A percentile compares a stretch with the other conserved stretches of the same genome.
phyloP scores from a whole-genome alignment of 164 flowering plant species.

The Dillenia suffruticosa region DNA sequence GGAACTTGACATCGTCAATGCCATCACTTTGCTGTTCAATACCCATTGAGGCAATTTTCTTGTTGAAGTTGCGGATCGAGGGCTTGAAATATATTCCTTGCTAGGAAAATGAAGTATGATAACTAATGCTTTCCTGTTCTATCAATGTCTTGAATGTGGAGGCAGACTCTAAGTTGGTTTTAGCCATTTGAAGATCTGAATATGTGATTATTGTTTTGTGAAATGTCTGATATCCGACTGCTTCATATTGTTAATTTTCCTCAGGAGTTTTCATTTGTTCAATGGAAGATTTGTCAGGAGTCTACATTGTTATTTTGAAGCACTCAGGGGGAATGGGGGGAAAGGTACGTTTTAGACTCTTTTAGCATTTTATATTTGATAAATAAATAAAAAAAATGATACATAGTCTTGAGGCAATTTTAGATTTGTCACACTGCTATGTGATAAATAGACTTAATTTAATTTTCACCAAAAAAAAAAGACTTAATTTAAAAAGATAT shows the following conservation, averaged over 20 bases:
- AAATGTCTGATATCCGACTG: not conserved
- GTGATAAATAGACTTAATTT: too few relatives aligned
- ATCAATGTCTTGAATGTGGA: too few relatives aligned
- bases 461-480: too few relatives aligned
- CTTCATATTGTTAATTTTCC: slow-evolving; percentile 10
- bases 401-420: too few relatives aligned
- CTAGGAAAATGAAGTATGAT: slow-evolving; percentile 55
- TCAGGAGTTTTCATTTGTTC: slow-evolving; percentile 45
- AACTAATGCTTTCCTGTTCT: not conserved
- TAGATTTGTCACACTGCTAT: too few relatives aligned
- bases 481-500: too few relatives aligned
- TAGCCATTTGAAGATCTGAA: not conserved
- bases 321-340: slow-evolving; percentile 30
- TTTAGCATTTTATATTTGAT: too few relatives aligned
- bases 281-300: slow-evolving; percentile 53
- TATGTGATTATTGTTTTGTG: not conserved
- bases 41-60: slow-evolving; percentile 47
- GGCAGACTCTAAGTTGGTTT: not conserved
- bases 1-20: slow-evolving; percentile 50
- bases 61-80: slow-evolving; percentile 42
- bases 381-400: too few relatives aligned
- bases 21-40: slow-evolving; percentile 63
- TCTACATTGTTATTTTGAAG: slow-evolving; percentile 51
- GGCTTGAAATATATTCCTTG: slow-evolving; percentile 43
- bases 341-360: slow-evolving; percentile 49